Conservation (phyloP, 306 rosid genomes). For the Lathyrus tuberosus region DNA sequence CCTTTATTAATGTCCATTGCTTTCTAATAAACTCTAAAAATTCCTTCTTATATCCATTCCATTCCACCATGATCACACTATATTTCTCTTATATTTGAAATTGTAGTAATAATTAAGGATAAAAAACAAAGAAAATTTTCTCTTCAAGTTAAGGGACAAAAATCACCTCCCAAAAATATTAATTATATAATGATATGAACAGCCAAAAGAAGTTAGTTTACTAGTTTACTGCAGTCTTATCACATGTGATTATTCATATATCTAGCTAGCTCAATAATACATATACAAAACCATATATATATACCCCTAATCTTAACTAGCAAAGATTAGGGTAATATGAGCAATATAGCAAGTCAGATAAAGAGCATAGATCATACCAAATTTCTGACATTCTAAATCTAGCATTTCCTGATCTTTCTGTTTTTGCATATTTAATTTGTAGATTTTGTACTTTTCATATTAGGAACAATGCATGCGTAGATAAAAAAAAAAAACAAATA, state of each 20-base stretch:
- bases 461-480: conserved; percentile 29
- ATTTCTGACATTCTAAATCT: not conserved
- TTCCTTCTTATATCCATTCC: too few species aligned
- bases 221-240: not conserved
- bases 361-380: not conserved
- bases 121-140: not conserved
- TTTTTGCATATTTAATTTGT: conserved; percentile 12
- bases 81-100: too few species aligned
- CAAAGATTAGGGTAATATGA: not conserved
- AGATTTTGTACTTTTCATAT: conserved; percentile 1
- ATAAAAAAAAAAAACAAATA: conserved; percentile 14
- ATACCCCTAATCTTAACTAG: not conserved
- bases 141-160: not conserved
- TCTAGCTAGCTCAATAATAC: too few species aligned
- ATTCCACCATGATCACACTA: too few species aligned
- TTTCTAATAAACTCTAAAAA: too few species aligned
- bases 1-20: too few species aligned
- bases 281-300: too few species aligned
- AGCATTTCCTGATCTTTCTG: conserved; percentile 13
- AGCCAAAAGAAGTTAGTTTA: not conserved
- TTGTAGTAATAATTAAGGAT: not conserved
- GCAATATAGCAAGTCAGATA: too few species aligned
- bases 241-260: not conserved
- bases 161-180: not conserved
- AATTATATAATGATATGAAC: not conserved